phyloP scores from a whole-genome alignment of 495 filamentous ascomycete genomes.

The Schizothecium vesticola region DNA sequence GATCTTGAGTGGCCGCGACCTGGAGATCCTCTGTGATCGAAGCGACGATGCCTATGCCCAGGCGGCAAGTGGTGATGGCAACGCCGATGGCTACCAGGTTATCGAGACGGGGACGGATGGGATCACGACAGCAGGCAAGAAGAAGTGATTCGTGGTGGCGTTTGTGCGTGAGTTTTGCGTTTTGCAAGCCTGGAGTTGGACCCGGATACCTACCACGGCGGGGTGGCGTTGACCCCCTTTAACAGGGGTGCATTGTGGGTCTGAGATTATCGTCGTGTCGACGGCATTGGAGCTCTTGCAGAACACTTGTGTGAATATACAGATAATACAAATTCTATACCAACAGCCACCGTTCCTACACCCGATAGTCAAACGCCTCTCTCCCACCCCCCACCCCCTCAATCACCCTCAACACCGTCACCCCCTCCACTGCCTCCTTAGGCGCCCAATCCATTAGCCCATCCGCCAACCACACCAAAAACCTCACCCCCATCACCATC shows the following conservation, averaged over 20 bases:
- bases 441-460: not conserved
- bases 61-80: conserved; percentile 67
- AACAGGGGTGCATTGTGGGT: not conserved
- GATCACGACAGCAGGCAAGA: conserved; percentile 32
- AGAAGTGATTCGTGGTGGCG: not conserved
- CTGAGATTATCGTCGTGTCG: not conserved
- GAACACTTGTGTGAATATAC: not conserved
- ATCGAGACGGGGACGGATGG: conserved; percentile 55
- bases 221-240: not conserved
- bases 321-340: not conserved
- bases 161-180: not conserved
- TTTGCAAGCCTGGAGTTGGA: not conserved
- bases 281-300: not conserved
- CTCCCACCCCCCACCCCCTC: not conserved
- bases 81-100: conserved; percentile 58
- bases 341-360: not conserved
- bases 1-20: conserved; percentile 70
- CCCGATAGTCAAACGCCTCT: not conserved
- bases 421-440: not conserved
- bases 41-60: conserved; percentile 78
- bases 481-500: not conserved
- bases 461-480: not conserved
- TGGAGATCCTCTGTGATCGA: conserved; percentile 68
- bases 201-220: not conserved
- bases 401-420: not conserved